Base-by-base conservation (phyloP, 495 filamentous ascomycete genomes). In the Friedmanniomyces endolithicus region DNA sequence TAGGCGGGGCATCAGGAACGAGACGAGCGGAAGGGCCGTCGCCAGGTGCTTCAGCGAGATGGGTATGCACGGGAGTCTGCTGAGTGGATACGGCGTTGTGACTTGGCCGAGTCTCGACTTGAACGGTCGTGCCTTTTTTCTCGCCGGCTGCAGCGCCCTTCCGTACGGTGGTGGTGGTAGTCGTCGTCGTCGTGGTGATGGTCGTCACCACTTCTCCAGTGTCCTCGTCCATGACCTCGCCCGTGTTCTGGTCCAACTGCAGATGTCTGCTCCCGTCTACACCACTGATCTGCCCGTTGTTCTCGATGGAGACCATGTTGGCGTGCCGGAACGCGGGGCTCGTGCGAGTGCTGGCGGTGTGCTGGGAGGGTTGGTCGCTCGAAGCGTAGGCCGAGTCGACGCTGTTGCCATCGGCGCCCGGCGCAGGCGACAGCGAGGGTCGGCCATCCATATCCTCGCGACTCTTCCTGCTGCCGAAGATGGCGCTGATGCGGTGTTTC, bases 331-430 rank as follows among this genome's bases (percentile, higher is more conserved):
- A 9, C 7, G 6, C 17, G 24, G 49, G 44, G 29, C n/a, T 16
- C 22, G 37, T 40, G 24, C 27, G 29, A 6, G 44, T 47, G 44
- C 17, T 12, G 24, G 12, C 24, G 44, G 17, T 41, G 6, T 16
- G 17, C 11, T 22, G n/a, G 29, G 47, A 33, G 2, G 47, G 22
- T 16, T 6, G 47, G 23, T 58, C 49, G 56, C 56, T 58, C 29
- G 45, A 46, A 11, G 40, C 56, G 19, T 58, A 58, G 4, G 56
- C 56, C 19, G 56, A 58, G 44, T 58, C 56, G 8, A 47, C 55
- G 27, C 47, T 35, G 47, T 33, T 47, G 44, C 44, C 44, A 16
- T 47, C 23, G 6, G 44, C 20, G 17, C 16, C 29, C 7, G n/a
- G 47, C 11, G 44, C 12, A 4, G 44, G 24, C 2, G 24, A 23